phyloP scores from a whole-genome alignment of 331 rosid genomes.

The Dryas integrifolia region DNA sequence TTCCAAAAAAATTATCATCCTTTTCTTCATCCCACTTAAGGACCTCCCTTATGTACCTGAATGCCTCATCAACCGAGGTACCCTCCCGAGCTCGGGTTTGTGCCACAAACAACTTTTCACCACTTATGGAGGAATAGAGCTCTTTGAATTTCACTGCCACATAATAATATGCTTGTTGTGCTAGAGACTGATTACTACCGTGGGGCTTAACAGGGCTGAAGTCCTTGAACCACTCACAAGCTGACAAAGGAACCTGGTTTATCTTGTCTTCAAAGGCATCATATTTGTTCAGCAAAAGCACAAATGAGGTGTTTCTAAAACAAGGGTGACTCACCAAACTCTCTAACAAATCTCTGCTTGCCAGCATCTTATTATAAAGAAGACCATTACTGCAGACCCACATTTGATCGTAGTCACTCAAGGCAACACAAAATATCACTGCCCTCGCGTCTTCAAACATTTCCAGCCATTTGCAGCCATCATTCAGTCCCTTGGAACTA shows the following conservation, averaged over 20 bases:
- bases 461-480: conserved; percentile 89
- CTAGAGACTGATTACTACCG: conserved; percentile 58
- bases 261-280: conserved; percentile 81
- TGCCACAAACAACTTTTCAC: conserved; percentile 66
- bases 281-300: conserved; percentile 73
- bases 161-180: conserved; percentile 74
- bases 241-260: conserved; percentile 55
- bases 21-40: conserved; percentile 85
- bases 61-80: conserved; percentile 61
- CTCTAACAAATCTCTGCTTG: conserved; percentile 73
- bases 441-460: conserved; percentile 88
- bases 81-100: conserved; percentile 67
- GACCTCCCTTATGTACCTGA: conserved; percentile 70
- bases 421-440: conserved; percentile 69
- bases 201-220: conserved; percentile 73
- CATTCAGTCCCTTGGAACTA: conserved; percentile 70
- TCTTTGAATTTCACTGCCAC: conserved; percentile 83
- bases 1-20: conserved; percentile 53
- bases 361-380: conserved; percentile 62
- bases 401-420: conserved; percentile 78
- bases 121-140: conserved; percentile 54
- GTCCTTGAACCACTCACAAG: conserved; percentile 81
- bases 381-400: conserved; percentile 46
- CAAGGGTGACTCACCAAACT: conserved; percentile 71
- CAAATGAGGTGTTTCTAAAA: conserved; percentile 65